A percentile compares a stretch with the other conserved stretches of the same genome.
These are phyloP conservation scores for Olyra latifolia DNA, from an alignment of 176 grass and related monocot genomes.

Conservation along the genomic window DNA sequence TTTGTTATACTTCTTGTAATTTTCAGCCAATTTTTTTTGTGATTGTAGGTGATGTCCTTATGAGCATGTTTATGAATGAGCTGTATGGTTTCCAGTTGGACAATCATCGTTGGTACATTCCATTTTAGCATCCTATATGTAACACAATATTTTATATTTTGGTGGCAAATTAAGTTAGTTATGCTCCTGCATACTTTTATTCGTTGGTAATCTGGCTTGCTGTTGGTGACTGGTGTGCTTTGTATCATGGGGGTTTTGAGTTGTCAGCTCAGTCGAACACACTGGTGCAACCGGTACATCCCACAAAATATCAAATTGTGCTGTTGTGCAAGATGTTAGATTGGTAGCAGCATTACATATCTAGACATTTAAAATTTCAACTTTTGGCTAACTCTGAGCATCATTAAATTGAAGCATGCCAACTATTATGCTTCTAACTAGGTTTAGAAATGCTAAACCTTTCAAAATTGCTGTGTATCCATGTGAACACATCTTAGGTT, in stretches of 20 bases:
- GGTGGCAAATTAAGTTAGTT: constrained; percentile 8
- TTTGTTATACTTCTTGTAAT: constrained; percentile 10
- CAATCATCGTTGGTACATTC: constrained; percentile 74
- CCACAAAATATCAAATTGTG: constrained; percentile 11
- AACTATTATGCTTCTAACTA: background rate
- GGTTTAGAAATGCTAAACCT: background rate
- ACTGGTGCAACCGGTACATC: background rate
- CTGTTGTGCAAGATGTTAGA: background rate
- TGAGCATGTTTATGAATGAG: constrained; percentile 99
- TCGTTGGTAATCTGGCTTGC: background rate
- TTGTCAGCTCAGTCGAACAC: background rate
- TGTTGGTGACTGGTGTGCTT: background rate
- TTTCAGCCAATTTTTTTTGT: constrained; percentile 20
- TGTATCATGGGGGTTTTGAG: background rate
- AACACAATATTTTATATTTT: background rate
- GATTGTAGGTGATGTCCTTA: constrained; percentile 74
- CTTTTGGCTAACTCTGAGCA: background rate
- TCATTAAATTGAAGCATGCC: constrained; percentile 6
- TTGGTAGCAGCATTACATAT: background rate
- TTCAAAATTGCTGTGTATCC: background rate
- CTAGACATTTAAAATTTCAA: background rate
- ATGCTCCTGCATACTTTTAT: background rate
- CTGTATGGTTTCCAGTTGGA: constrained; percentile 94
- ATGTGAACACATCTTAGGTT: background rate
- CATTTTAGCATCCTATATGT: constrained; percentile 19